Evolutionary conservation across 805 yeast genomes (phyloP), one percentile per base, ranked within the genome.

Genomic region (Kregervanrija pseudodelftensis): DNA sequence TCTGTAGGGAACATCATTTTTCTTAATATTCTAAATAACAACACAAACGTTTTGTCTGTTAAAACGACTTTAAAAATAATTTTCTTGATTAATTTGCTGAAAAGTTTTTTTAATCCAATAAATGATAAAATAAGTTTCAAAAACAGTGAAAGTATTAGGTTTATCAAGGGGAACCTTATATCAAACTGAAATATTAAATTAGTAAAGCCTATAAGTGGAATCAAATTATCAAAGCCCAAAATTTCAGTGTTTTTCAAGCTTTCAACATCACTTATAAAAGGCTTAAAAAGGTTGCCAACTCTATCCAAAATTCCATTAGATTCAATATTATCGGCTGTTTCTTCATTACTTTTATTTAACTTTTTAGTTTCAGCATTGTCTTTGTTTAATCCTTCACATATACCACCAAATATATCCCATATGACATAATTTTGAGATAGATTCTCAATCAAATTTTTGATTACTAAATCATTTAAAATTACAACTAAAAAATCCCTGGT

Each of bases 381-480:
- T 22, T 22, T 22, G 28, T 22, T 22, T 22, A 22, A 22, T 33
- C 15, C 35, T 22, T 51, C 51, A 34, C 52, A 41, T 11, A 58
- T 16, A 8, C 53, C 39, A 28, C 59, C 61, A 22, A 71, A 51
- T 4, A 76, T 57, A 30, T 70, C 75, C 66, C 78, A 72, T 2
- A 77, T 50, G 57, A 73, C 68, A 60, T 73, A 77, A n/a, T 76
- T 76, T 44, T 76, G 77, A 9, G 72, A 61, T 12, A 76, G 46
- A 50, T 73, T 73, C 7, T 68, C 72, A 5, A 73, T 55, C 1
- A 68, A 50, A 45, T 67, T 74, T 36, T 58, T 58, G 36, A 77
- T 43, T 0, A 71, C 61, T 37, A 75, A 50, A 38, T 74, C 79
- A 17, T 68, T 63, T 11, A 75, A 36, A 4, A 77, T 45, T 1